Percentiles rank a stretch among this genome's conserved stretches.
Evolutionary conservation across 208 protist species (phyloP).

Genomic region (Endotrypanum monterogeii): DNA sequence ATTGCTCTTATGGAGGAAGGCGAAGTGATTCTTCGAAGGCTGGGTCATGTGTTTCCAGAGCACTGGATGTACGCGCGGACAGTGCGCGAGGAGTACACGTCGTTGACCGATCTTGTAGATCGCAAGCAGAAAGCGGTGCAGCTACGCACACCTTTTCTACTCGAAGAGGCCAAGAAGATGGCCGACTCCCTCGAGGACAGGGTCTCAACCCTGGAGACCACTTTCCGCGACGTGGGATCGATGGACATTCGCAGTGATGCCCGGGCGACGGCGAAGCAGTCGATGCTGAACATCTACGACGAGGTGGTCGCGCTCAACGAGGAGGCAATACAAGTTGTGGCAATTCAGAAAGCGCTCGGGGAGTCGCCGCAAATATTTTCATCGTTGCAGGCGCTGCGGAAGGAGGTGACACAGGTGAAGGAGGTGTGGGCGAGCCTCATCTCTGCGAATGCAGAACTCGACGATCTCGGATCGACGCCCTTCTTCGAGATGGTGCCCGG

Average conservation of each 20-base stretch:
- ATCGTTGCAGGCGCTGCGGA: constrained; percentile 67
- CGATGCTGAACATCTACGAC: constrained; percentile 78
- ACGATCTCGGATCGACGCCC: constrained; percentile 83
- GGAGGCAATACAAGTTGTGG: constrained; percentile 76
- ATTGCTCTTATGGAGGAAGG: constrained; percentile 74
- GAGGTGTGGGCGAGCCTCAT: constrained; percentile 90
- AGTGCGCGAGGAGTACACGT: constrained; percentile 92
- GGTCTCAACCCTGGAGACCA: constrained; percentile 52
- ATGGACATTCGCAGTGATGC: constrained; percentile 39
- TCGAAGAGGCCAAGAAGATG: constrained; percentile 56
- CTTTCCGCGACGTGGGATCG: constrained; percentile 46
- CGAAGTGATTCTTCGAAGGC: constrained; percentile 87
- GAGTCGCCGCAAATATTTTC: constrained; percentile 37
- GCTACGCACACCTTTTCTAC: constrained; percentile 64
- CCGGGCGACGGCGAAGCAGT: constrained; percentile 55
- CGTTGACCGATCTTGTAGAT: constrained; percentile 93
- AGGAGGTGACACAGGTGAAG: constrained; percentile 91
- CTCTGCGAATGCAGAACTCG: constrained; percentile 73
- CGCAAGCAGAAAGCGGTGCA: constrained; percentile 91
- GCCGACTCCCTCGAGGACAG: constrained; percentile 60
- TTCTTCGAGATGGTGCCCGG: constrained; percentile 95
- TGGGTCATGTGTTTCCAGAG: constrained; percentile 91
- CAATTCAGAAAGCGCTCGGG: constrained; percentile 83
- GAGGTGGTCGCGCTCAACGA: constrained; percentile 45
- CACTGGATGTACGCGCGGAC: constrained; percentile 92